Evolutionary conservation across 768 basidiomycete genomes (phyloP).

Genomic region (Melanogaster broomeanus): DNA sequence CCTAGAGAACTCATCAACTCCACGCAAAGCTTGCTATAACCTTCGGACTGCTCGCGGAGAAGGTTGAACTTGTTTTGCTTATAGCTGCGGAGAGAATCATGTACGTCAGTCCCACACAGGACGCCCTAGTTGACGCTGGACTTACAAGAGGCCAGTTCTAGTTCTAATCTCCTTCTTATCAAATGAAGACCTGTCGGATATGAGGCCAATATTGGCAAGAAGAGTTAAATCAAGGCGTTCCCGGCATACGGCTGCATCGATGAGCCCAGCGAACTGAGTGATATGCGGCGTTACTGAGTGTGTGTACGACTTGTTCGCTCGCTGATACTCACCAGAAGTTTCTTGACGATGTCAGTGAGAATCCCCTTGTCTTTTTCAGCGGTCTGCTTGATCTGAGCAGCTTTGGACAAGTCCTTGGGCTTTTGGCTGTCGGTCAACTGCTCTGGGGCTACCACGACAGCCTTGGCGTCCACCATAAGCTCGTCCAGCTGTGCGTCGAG

Average conservation of each 20-base stretch:
- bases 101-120: constrained; percentile 1
- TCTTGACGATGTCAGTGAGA: constrained; percentile 57
- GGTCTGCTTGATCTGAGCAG: constrained; percentile 48
- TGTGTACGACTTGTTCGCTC: background rate
- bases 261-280: constrained; percentile 55
- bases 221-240: constrained; percentile 74
- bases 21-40: constrained; percentile 89
- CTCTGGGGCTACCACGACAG: constrained; percentile 36
- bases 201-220: constrained; percentile 63
- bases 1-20: constrained; percentile 81
- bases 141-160: constrained; percentile 81
- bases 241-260: constrained; percentile 62
- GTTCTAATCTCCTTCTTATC: constrained; percentile 82
- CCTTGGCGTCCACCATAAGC: constrained; percentile 55
- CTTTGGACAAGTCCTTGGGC: constrained; percentile 26
- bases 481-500: constrained; percentile 79
- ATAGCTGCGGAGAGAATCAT: constrained; percentile 56
- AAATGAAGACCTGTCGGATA: constrained; percentile 63
- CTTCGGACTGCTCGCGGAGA: constrained; percentile 95
- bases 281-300: background rate
- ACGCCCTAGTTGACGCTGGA: constrained; percentile 8
- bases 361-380: constrained; percentile 67
- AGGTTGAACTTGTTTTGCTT: constrained; percentile 99
- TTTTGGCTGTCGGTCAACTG: constrained; percentile 29
- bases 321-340: constrained; percentile 50